Base-by-base conservation (phyloP, 179 eudicot genomes). In the Patellifolia procumbens region DNA sequence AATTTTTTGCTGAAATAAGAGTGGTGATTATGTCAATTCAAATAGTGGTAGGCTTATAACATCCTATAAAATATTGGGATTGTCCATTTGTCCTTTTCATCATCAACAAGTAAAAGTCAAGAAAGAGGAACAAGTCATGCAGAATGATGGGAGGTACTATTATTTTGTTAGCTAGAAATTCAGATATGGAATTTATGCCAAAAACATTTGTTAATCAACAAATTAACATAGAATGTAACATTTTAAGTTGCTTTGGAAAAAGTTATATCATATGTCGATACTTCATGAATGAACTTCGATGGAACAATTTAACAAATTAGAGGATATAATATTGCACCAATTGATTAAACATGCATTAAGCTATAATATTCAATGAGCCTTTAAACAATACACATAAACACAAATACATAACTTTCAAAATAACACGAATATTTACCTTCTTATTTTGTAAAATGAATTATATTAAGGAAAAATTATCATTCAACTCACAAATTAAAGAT, bases 41-140 rank as follows among this genome's bases (percentile, higher is more conserved):
- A 13, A 28, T 61, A 4, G 19, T 29, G 12, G 7, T 13, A 11
- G 52, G 43, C 43, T 5, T 39, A n/a, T 10, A 8, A 2, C n/a
- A 31, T 61, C 39, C 2, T 61, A 66, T 37, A 63, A 4, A 63
- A 5, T 34, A 63, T 19, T 19, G 26, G 15, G 17, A 66, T 10
- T 37, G 7, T 20, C 31, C 29, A 10, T 66, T 66, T n/a, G n/a
- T n/a, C n/a, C n/a, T n/a, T n/a, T n/a, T n/a, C n/a, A n/a, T 39
- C 31, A 66, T 65, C 20, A 39, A 19, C 16, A 42, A n/a, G 51
- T n/a, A 66, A 22, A 68, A 68, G 72, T 46, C 56, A 68, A 68
- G 22, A 28, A 68, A 26, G 34, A 67, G 46, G 71, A 45, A 68
- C 13, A 15, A 45, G 22, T 45, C 72, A 13, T 68, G 52, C 49